These are phyloP conservation scores for Trichosporon sp. DNA, from an alignment of 1,284 basidiomycete species.

Conservation along the genomic window DNA sequence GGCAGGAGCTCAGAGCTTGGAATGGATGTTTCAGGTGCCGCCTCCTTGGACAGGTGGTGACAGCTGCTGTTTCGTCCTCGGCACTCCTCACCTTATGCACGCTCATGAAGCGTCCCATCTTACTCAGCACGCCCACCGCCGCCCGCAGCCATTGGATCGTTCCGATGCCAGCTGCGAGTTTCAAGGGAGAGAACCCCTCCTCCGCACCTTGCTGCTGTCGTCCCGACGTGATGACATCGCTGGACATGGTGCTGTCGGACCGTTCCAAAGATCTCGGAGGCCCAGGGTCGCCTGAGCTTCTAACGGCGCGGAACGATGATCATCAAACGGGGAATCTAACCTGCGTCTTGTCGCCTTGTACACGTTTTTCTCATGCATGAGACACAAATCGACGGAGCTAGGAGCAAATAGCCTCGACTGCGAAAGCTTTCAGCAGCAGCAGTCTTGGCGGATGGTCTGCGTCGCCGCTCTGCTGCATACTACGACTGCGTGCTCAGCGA, in stretches of 20 bases:
- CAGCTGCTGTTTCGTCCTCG: not conserved
- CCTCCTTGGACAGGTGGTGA: not conserved
- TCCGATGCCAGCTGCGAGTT: not conserved
- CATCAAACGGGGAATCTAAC: not conserved
- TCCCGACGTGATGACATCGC: not conserved
- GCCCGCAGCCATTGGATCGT: not conserved
- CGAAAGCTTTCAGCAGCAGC: not conserved
- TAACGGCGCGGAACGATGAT: not conserved
- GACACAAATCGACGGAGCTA: not conserved
- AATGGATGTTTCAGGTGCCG: not conserved
- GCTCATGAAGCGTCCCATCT: not conserved
- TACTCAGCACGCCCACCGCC: not conserved
- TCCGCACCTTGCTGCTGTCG: not conserved
- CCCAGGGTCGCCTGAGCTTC: not conserved
- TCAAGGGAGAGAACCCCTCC: not conserved
- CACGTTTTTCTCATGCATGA: not conserved
- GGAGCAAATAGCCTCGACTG: not conserved
- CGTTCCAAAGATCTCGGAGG: not conserved
- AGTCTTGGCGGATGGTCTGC: not conserved
- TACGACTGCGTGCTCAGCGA: too few relatives aligned
- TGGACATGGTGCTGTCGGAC: not conserved
- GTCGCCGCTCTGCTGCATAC: not conserved
- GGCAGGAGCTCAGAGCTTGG: not conserved
- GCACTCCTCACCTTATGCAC: not conserved
- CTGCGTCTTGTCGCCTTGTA: not conserved